Percentiles rank a stretch among this genome's conserved stretches.
Conservation (phyloP, 1,139 yeast genomes). For the Sugiyamaella castrensis region DNA sequence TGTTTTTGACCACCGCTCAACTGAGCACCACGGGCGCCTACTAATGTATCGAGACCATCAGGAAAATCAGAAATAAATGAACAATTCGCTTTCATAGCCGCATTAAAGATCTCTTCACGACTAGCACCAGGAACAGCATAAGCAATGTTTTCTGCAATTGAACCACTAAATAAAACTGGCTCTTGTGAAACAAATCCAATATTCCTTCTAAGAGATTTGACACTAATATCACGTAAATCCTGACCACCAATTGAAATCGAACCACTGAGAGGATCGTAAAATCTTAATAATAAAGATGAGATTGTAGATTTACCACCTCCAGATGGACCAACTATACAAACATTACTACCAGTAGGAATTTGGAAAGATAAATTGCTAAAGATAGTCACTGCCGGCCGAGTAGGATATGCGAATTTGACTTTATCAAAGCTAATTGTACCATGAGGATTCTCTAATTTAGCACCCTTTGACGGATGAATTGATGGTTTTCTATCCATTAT, state of each 20-base stretch:
- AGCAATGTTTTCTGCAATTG: constrained; percentile 78
- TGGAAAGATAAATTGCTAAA: constrained; percentile 63
- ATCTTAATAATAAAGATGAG: constrained; percentile 71
- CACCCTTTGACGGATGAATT: constrained; percentile 64
- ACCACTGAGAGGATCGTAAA: constrained; percentile 76
- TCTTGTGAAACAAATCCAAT: constrained; percentile 93
- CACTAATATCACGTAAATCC: constrained; percentile 62
- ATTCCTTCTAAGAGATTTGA: constrained; percentile 67
- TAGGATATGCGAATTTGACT: constrained; percentile 78
- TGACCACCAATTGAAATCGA: constrained; percentile 64
- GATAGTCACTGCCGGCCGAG: constrained; percentile 70
- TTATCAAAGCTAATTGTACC: constrained; percentile 61
- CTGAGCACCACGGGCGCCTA: constrained; percentile 86
- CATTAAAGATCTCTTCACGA: constrained; percentile 62
- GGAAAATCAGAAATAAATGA: constrained; percentile 73
- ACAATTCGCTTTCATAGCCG: constrained; percentile 78
- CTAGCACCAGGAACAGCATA: constrained; percentile 66
- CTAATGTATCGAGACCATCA: constrained; percentile 73
- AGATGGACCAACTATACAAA: constrained; percentile 93
- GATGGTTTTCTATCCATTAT: constrained; percentile 70
- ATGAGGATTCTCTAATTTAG: constrained; percentile 41
- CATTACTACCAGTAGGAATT: constrained; percentile 79
- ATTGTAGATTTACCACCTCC: constrained; percentile 95
- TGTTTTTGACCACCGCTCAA: constrained; percentile 89
- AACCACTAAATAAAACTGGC: constrained; percentile 87